Percentiles rank a stretch among this genome's conserved stretches.
These are phyloP conservation scores for Leptomonas seymouri DNA, from an alignment of 208 protist genomes.

Conservation along the genomic window DNA sequence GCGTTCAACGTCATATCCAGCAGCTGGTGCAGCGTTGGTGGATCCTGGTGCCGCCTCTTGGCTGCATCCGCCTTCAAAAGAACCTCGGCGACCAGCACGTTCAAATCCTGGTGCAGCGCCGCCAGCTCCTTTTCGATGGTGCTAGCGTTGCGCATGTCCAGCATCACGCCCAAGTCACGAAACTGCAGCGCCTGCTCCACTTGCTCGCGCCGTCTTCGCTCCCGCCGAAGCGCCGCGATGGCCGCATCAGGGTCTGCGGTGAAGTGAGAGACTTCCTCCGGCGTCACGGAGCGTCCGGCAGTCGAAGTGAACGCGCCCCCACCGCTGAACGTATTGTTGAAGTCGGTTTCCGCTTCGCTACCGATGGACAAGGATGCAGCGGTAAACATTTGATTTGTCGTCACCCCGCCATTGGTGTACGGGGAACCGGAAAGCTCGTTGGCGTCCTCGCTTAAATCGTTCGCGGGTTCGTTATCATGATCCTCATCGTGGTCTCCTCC, in stretches of 20 bases:
- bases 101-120: slow-evolving; percentile 62
- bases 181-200: slow-evolving; percentile 62
- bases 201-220: slow-evolving; percentile 50
- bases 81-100: slow-evolving; percentile 67
- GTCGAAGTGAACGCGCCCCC: not conserved
- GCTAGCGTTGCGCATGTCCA: slow-evolving; percentile 53
- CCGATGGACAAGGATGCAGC: slow-evolving; percentile 16
- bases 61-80: slow-evolving; percentile 52
- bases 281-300: slow-evolving; percentile 1
- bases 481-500: slow-evolving; percentile 20
- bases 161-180: slow-evolving; percentile 41
- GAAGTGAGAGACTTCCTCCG: slow-evolving; percentile 20
- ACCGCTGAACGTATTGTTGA: not conserved
- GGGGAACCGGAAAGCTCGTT: not conserved
- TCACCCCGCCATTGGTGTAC: not conserved
- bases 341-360: slow-evolving; percentile 9
- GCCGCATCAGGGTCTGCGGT: slow-evolving; percentile 28
- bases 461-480: not conserved
- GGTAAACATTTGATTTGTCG: slow-evolving; percentile 25
- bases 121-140: slow-evolving; percentile 55
- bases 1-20: slow-evolving; percentile 65
- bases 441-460: not conserved
- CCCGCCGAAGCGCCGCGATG: slow-evolving; percentile 37
- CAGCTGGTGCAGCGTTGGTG: slow-evolving; percentile 62
- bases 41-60: slow-evolving; percentile 18